Percentiles rank a stretch among this genome's conserved stretches.
These are phyloP conservation scores for Fraxinus dipetala DNA, from an alignment of 305 asterid genomes.

Conservation along the genomic window DNA sequence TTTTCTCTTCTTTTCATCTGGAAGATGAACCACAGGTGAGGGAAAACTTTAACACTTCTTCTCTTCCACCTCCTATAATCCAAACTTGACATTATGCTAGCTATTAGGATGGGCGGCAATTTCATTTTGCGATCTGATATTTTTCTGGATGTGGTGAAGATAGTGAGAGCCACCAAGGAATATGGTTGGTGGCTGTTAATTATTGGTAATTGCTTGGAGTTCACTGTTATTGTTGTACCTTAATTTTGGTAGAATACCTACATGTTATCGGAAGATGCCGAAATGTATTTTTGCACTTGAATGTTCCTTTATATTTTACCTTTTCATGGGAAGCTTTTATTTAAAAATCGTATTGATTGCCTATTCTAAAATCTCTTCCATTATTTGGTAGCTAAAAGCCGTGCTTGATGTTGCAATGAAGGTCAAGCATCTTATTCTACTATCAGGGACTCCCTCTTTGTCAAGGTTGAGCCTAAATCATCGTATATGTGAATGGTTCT, in stretches of 20 bases:
- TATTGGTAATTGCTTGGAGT: neutral
- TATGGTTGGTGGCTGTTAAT: slow-evolving; percentile 5
- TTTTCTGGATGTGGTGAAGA: neutral
- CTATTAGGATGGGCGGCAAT: neutral
- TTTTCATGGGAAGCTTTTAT: neutral
- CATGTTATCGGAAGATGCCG: neutral
- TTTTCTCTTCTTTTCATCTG: neutral
- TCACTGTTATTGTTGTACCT: neutral
- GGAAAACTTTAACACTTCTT: neutral
- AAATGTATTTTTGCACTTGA: neutral
- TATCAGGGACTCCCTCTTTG: slow-evolving; percentile 97
- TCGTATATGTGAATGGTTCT: slow-evolving; percentile 9
- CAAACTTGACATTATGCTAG: neutral
- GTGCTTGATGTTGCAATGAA: slow-evolving; percentile 69
- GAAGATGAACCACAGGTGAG: neutral
- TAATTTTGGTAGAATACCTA: neutral
- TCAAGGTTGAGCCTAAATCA: slow-evolving; percentile 67
- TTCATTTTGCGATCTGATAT: neutral
- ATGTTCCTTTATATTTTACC: slow-evolving; percentile 3
- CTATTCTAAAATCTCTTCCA: slow-evolving; percentile 11
- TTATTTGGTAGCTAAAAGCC: slow-evolving; percentile 51
- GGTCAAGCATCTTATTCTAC: slow-evolving; percentile 77
- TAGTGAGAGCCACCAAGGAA: neutral
- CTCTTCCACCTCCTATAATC: neutral
- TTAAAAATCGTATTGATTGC: neutral